Base-by-base conservation (phyloP, 768 basidiomycete genomes). In the Pulveroboletus sp. region DNA sequence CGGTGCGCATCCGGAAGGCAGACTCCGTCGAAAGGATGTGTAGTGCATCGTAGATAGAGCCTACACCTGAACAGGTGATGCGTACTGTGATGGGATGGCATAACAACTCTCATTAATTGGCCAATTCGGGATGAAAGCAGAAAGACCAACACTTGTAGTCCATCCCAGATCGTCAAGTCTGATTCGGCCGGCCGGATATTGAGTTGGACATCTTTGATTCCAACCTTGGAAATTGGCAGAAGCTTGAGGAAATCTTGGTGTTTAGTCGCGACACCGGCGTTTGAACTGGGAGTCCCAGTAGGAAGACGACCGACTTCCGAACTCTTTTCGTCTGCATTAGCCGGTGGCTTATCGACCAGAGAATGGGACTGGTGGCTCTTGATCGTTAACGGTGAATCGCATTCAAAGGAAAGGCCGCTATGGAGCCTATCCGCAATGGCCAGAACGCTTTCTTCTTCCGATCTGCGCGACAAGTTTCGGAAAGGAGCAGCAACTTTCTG, bases 11-110 rank as follows among this genome's bases (percentile, higher is more conserved):
- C 47, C 8, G 59, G 61, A 37, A 51, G 8, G 6, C 27, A 30
- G 9, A 53, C 45, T 0, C 21, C 26, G 26, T 55, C 46, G 33
- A 15, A n/a, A 10, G 32, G 32, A 17, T 47, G 49, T 1, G 48
- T 39, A 3, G 37, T 47, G 24, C 61, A 68, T 42, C 46, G 52
- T 27, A 66, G 54, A 28, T 59, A 42, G 40, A 68, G 57, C 35
- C 56, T 57, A n/a, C 57, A 64, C 30, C 51, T 59, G 56, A 63
- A 57, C 8, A 61, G 26, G 39, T 57, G 60, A 21, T 57, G 37
- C 9, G 39, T 11, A 4, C 65, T 66, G 46, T 45, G 30, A 31
- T 1, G 30, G 21, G 21, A 21, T 21, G 21, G 21, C 21, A 21
- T 21, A 21, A 21, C 21, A 21, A n/a, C n/a, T n/a, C 21, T 21